These are phyloP conservation scores for Salix exigua DNA, from an alignment of 345 rosid genomes.

Conservation along the genomic window DNA sequence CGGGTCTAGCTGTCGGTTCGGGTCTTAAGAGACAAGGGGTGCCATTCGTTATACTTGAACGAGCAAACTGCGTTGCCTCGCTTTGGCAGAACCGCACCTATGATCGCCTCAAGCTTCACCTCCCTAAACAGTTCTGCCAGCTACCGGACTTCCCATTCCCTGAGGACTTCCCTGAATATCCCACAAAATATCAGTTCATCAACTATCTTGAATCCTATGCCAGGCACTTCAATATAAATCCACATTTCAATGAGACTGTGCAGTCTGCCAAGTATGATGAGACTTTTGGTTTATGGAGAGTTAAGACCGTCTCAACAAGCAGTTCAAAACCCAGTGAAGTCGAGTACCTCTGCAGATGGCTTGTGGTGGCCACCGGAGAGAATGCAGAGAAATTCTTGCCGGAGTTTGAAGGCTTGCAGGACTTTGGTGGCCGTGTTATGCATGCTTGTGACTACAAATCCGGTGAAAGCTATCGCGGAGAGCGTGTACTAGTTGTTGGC, in stretches of 20 bases:
- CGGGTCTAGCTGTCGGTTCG: slow-evolving; percentile 68
- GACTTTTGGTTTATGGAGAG: slow-evolving; percentile 65
- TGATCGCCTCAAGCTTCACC: slow-evolving; percentile 82
- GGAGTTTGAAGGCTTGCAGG: slow-evolving; percentile 60
- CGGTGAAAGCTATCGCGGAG: slow-evolving; percentile 51
- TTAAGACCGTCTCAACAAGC: slow-evolving; percentile 44
- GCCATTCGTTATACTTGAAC: slow-evolving; percentile 69
- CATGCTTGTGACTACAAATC: slow-evolving; percentile 83
- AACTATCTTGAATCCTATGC: slow-evolving; percentile 67
- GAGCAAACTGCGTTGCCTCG: slow-evolving; percentile 78
- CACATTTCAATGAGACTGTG: slow-evolving; percentile 64
- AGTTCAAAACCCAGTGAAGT: slow-evolving; percentile 37
- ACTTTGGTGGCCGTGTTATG: slow-evolving; percentile 52
- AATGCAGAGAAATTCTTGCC: slow-evolving; percentile 81
- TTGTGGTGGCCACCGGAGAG: slow-evolving; percentile 88
- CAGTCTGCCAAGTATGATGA: slow-evolving; percentile 67
- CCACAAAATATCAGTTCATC: slow-evolving; percentile 69
- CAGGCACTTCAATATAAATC: slow-evolving; percentile 50
- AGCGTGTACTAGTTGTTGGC: slow-evolving; percentile 71
- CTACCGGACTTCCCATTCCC: slow-evolving; percentile 65
- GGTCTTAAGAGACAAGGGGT: slow-evolving; percentile 66
- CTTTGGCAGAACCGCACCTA: slow-evolving; percentile 82
- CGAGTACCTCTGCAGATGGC: slow-evolving; percentile 76
- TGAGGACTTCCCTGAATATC: slow-evolving; percentile 65
- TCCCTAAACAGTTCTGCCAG: slow-evolving; percentile 79